Evolutionary conservation across 1,284 basidiomycete species (phyloP).

Genomic region (Ceratobasidium sp.): DNA sequence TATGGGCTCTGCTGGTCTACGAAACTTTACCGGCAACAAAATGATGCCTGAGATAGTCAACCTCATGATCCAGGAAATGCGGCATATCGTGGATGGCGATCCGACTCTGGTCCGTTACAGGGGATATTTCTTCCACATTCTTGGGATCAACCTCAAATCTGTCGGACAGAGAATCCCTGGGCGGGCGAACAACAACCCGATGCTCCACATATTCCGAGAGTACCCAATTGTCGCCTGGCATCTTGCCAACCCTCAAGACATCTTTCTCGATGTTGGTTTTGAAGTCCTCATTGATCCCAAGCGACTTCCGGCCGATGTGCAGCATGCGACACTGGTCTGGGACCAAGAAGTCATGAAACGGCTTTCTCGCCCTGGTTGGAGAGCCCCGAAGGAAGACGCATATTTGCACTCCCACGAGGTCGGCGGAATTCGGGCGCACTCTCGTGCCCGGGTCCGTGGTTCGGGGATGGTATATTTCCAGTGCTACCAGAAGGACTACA

Average conservation of each 20-base stretch:
- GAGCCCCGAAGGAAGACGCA: not conserved
- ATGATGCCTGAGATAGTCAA: not conserved
- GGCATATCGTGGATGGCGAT: not conserved
- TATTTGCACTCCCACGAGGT: constrained; percentile 17
- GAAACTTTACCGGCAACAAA: not conserved
- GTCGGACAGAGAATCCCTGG: not conserved
- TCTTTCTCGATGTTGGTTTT: not conserved
- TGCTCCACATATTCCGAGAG: not conserved
- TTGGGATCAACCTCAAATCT: constrained; percentile 18
- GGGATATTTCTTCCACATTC: constrained; percentile 19
- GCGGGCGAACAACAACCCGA: not conserved
- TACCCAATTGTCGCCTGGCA: constrained; percentile 1
- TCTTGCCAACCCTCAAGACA: constrained; percentile 1
- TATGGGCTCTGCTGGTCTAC: not conserved
- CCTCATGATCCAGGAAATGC: not conserved
- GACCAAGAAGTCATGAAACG: not conserved
- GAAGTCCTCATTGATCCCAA: not conserved
- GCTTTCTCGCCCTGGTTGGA: not conserved
- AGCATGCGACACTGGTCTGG: constrained; percentile 4
- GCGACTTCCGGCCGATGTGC: not conserved
- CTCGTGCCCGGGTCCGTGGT: not conserved
- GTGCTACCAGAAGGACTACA: constrained; percentile 17
- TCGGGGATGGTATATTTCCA: not conserved
- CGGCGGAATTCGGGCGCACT: not conserved
- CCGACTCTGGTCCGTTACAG: not conserved